Evolutionary conservation across 805 yeast species (phyloP).

Genomic region (Cyberlindnera americana): DNA sequence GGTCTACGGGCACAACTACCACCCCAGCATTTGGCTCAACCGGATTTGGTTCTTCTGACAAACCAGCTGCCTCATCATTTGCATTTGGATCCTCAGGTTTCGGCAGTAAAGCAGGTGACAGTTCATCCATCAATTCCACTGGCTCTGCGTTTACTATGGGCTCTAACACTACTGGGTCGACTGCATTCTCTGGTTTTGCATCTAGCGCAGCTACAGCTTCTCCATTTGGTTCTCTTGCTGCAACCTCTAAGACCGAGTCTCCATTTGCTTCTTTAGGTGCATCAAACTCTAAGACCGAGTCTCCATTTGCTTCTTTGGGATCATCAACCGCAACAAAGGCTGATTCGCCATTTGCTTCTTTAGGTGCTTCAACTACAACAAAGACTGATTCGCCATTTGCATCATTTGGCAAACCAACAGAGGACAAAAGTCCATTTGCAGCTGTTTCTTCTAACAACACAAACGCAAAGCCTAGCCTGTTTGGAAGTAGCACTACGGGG

Average conservation of each 20-base stretch:
- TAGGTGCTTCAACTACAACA: slow-evolving; percentile 8
- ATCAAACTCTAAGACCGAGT: background rate
- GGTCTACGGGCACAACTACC: slow-evolving; percentile 3
- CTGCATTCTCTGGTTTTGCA: background rate
- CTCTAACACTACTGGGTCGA: slow-evolving; percentile 3
- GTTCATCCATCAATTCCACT: slow-evolving; percentile 1
- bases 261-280: slow-evolving; percentile 8
- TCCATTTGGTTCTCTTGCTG: slow-evolving; percentile 8
- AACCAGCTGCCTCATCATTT: slow-evolving; percentile 1
- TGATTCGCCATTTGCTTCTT: slow-evolving; percentile 25
- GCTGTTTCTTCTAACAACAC: background rate
- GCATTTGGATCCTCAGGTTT: slow-evolving; percentile 16
- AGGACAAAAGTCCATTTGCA: slow-evolving; percentile 1
- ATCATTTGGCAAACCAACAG: slow-evolving; percentile 10
- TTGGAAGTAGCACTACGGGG: slow-evolving; percentile 1
- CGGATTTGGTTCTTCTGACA: slow-evolving; percentile 10
- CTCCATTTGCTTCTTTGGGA: slow-evolving; percentile 14
- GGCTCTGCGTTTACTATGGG: slow-evolving; percentile 15
- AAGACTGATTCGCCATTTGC: slow-evolving; percentile 1
- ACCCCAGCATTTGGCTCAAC: slow-evolving; percentile 9
- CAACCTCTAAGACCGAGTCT: slow-evolving; percentile 2
- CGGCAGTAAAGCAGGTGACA: slow-evolving; percentile 1
- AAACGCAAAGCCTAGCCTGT: background rate
- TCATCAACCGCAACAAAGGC: slow-evolving; percentile 8
- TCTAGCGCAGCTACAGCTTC: slow-evolving; percentile 3